Conservation (phyloP, 106 monocot genomes). For the Triglochin maritima region DNA sequence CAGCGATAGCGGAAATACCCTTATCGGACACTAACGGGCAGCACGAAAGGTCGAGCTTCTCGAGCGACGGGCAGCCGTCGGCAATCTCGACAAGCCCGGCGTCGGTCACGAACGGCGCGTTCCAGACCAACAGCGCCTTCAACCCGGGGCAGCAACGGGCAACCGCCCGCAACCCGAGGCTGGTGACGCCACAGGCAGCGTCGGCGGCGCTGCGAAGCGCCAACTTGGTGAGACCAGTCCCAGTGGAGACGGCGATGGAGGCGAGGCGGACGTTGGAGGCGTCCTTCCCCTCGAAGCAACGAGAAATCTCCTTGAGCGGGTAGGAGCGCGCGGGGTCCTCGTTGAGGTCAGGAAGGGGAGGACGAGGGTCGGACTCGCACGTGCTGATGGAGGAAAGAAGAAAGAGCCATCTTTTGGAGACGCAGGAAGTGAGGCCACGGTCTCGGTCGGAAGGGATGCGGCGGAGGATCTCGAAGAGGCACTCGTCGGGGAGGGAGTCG, state of each 20-base stretch:
- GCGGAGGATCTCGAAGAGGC: conserved; percentile 76
- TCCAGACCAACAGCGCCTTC: conserved; percentile 37
- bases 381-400: conserved; percentile 40
- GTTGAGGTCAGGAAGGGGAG: conserved; percentile 7
- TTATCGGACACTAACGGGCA: conserved; percentile 65
- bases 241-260: conserved; percentile 34
- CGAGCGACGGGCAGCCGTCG: conserved; percentile 54
- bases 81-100: conserved; percentile 55
- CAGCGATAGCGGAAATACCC: conserved; percentile 53
- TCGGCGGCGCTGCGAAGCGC: conserved; percentile 35
- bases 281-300: conserved; percentile 48
- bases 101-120: conserved; percentile 43
- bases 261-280: conserved; percentile 63
- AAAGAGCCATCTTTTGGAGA: conserved; percentile 80
- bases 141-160: conserved; percentile 48
- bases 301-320: neutral
- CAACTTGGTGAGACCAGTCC: conserved; percentile 38
- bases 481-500: conserved; percentile 73
- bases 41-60: conserved; percentile 51
- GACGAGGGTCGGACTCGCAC: conserved; percentile 7
- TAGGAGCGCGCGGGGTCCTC: neutral
- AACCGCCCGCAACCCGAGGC: conserved; percentile 44
- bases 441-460: conserved; percentile 37
- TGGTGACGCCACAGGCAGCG: conserved; percentile 31
- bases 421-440: conserved; percentile 62